Evolutionary conservation across 1,139 yeast genomes (phyloP).

Genomic region (Nakaseomyces kungkrabaensis): DNA sequence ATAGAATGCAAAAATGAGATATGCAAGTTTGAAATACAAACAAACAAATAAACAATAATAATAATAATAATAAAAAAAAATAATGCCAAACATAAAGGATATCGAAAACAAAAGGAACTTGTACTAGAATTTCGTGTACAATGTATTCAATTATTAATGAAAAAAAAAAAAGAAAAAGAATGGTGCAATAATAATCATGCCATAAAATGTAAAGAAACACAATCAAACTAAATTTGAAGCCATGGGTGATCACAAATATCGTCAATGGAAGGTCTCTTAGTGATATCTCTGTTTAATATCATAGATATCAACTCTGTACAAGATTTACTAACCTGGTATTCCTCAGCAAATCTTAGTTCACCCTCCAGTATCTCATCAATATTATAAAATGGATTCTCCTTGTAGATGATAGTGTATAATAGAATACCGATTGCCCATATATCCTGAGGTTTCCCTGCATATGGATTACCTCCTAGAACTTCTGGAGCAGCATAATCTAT

Average conservation of each 20-base stretch:
- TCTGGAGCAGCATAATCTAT: slow-evolving; percentile 97
- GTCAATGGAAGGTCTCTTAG: slow-evolving; percentile 59
- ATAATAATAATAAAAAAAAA: too few species aligned
- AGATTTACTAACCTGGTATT: slow-evolving; percentile 40
- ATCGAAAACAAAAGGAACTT: too few species aligned
- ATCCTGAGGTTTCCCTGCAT: slow-evolving; percentile 90
- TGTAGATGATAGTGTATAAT: slow-evolving; percentile 79
- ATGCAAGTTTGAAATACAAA: background rate
- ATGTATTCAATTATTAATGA: too few species aligned
- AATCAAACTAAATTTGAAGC: slow-evolving; percentile 33
- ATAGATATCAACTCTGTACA: slow-evolving; percentile 50
- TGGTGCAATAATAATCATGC: background rate
- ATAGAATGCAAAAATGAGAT: background rate
- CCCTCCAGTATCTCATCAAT: slow-evolving; percentile 94
- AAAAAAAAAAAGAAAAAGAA: background rate
- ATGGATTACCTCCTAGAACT: slow-evolving; percentile 77
- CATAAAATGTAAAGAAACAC: background rate
- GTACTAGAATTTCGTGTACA: too few species aligned
- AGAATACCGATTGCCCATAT: slow-evolving; percentile 94
- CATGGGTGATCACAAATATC: slow-evolving; percentile 61
- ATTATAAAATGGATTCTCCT: slow-evolving; percentile 90
- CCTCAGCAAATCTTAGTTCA: slow-evolving; percentile 57
- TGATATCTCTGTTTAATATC: slow-evolving; percentile 57
- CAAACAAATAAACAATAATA: background rate
- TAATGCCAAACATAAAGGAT: too few species aligned